Percentiles rank a stretch among this genome's conserved stretches.
These are phyloP conservation scores for Daldinia eschscholtzii DNA, from an alignment of 2,329 filamentous ascomycete species.

Conservation along the genomic window DNA sequence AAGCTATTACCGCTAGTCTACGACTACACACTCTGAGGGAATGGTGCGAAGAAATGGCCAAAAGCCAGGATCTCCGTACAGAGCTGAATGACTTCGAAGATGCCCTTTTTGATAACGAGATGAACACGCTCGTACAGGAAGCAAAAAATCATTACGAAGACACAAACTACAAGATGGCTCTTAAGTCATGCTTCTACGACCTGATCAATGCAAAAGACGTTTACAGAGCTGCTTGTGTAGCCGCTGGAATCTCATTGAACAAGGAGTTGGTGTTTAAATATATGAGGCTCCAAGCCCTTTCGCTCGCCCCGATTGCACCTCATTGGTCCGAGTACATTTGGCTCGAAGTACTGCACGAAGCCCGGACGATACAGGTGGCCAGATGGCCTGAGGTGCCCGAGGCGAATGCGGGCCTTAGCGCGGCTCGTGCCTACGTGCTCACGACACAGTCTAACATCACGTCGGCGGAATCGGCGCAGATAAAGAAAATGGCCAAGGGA, in stretches of 20 bases:
- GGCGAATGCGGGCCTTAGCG: slow-evolving; percentile 75
- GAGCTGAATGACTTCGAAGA: slow-evolving; percentile 87
- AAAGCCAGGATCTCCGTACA: slow-evolving; percentile 79
- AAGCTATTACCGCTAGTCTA: slow-evolving; percentile 55
- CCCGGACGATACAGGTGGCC: slow-evolving; percentile 81
- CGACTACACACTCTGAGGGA: slow-evolving; percentile 85
- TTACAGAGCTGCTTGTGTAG: slow-evolving; percentile 85
- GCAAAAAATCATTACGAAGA: slow-evolving; percentile 81
- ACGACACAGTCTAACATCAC: slow-evolving; percentile 82
- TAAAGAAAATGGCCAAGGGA: slow-evolving; percentile 94
- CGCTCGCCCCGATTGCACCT: slow-evolving; percentile 86
- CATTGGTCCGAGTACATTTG: slow-evolving; percentile 97
- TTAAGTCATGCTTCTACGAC: slow-evolving; percentile 90
- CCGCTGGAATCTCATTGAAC: slow-evolving; percentile 88
- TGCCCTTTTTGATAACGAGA: slow-evolving; percentile 90
- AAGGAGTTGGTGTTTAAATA: slow-evolving; percentile 82
- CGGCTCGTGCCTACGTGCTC: slow-evolving; percentile 84
- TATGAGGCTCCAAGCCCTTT: slow-evolving; percentile 85
- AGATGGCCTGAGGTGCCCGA: slow-evolving; percentile 78
- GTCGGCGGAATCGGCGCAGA: slow-evolving; percentile 82
- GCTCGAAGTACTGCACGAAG: slow-evolving; percentile 87
- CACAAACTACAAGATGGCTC: slow-evolving; percentile 86
- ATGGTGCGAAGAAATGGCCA: slow-evolving; percentile 89
- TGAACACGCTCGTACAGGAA: slow-evolving; percentile 86
- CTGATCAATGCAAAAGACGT: slow-evolving; percentile 89